These are phyloP conservation scores for Aethionema arabicum DNA, from an alignment of 345 rosid species.

Conservation along the genomic window DNA sequence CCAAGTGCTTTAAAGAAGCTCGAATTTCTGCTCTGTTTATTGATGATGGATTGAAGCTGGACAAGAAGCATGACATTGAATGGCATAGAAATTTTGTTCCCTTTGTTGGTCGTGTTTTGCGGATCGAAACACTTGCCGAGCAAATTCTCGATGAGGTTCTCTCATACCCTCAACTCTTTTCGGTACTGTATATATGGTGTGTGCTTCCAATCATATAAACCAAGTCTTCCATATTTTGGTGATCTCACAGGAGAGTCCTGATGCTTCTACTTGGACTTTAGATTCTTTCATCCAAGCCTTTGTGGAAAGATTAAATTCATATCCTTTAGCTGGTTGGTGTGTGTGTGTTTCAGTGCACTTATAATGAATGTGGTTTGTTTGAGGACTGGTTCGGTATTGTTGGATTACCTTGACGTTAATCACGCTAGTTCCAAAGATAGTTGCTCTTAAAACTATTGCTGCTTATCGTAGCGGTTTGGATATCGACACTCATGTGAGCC, in stretches of 20 bases:
- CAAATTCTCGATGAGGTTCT: conserved; percentile 65
- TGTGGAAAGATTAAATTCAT: conserved; percentile 62
- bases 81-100: conserved; percentile 73
- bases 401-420: conserved; percentile 48
- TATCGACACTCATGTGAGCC: conserved; percentile 58
- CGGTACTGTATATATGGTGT: neutral
- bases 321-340: conserved; percentile 50
- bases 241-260: conserved; percentile 46
- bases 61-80: conserved; percentile 61
- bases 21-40: conserved; percentile 73
- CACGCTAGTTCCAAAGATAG: conserved; percentile 59
- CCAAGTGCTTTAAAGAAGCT: conserved; percentile 71
- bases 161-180: neutral
- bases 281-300: conserved; percentile 57
- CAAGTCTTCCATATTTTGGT: conserved; percentile 2
- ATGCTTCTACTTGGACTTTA: conserved; percentile 63
- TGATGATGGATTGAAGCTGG: conserved; percentile 85
- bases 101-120: conserved; percentile 73
- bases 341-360: neutral
- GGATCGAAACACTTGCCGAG: conserved; percentile 83
- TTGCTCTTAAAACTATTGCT: conserved; percentile 82
- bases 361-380: neutral
- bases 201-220: neutral
- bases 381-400: conserved; percentile 6
- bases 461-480: conserved; percentile 93